Evolutionary conservation across 2,329 filamentous ascomycete genomes (phyloP).

Genomic region (Claviceps capensis): DNA sequence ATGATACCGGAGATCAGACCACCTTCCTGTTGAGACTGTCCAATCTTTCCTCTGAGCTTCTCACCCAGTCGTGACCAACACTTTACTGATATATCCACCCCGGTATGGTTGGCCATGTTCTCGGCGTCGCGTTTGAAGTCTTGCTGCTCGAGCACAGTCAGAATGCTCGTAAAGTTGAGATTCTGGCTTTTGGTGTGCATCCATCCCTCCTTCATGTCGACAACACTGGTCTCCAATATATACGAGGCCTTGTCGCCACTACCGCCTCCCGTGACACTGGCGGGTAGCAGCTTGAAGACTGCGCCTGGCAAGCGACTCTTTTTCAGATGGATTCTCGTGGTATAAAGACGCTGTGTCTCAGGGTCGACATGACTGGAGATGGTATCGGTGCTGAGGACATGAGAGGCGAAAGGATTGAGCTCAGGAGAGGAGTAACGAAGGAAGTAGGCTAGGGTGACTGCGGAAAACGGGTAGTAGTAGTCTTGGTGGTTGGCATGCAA

Average conservation of each 20-base stretch:
- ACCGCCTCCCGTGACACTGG: slow-evolving; percentile 50
- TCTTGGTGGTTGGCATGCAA: slow-evolving; percentile 53
- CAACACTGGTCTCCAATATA: slow-evolving; percentile 66
- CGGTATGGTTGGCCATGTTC: slow-evolving; percentile 32
- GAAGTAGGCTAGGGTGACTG: slow-evolving; percentile 80
- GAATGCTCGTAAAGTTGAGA: slow-evolving; percentile 67
- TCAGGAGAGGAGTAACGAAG: slow-evolving; percentile 63
- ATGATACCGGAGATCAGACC: slow-evolving; percentile 38
- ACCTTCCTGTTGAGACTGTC: slow-evolving; percentile 30
- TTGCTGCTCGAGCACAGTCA: slow-evolving; percentile 67
- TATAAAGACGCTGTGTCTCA: slow-evolving; percentile 60
- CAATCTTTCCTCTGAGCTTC: slow-evolving; percentile 43
- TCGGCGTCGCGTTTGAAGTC: slow-evolving; percentile 39
- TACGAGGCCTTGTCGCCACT: slow-evolving; percentile 59
- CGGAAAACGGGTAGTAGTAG: slow-evolving; percentile 71
- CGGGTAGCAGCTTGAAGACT: slow-evolving; percentile 61
- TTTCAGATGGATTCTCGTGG: slow-evolving; percentile 69
- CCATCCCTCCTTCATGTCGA: slow-evolving; percentile 68
- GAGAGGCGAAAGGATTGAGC: slow-evolving; percentile 65
- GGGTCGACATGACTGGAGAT: slow-evolving; percentile 62
- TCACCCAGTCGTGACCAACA: slow-evolving; percentile 62
- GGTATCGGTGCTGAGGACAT: slow-evolving; percentile 74
- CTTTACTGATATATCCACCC: slow-evolving; percentile 60
- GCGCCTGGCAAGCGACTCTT: slow-evolving; percentile 64
- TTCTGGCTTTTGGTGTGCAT: slow-evolving; percentile 74